phyloP scores from a whole-genome alignment of 2,329 filamentous ascomycete genomes.

The Leptodontidium sp. region DNA sequence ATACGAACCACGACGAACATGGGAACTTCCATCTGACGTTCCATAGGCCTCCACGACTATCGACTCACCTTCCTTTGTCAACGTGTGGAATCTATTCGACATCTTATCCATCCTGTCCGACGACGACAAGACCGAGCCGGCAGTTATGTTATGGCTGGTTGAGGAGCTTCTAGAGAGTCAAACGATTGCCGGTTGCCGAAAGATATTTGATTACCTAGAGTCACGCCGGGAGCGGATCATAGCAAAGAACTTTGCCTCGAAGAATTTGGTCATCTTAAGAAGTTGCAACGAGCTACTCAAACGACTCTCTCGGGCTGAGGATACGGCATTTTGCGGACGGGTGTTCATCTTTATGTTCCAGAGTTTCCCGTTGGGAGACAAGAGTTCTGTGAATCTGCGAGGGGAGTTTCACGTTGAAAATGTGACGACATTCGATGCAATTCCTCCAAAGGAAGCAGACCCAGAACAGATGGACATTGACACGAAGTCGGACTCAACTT shows the following conservation, averaged over 20 bases:
- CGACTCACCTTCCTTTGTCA: slow-evolving; percentile 78
- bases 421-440: slow-evolving; percentile 81
- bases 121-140: slow-evolving; percentile 78
- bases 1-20: slow-evolving; percentile 39
- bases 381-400: slow-evolving; percentile 94
- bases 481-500: slow-evolving; percentile 37
- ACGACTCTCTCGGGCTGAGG: slow-evolving; percentile 91
- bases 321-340: slow-evolving; percentile 95
- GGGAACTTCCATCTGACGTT: slow-evolving; percentile 47
- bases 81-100: slow-evolving; percentile 93
- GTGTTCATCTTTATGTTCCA: slow-evolving; percentile 99
- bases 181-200: slow-evolving; percentile 89
- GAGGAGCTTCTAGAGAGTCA: slow-evolving; percentile 97
- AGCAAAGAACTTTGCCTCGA: slow-evolving; percentile 80
- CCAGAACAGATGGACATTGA: slow-evolving; percentile 74
- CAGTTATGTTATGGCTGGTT: slow-evolving; percentile 86
- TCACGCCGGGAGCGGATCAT: slow-evolving; percentile 90
- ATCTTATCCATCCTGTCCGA: slow-evolving; percentile 90
- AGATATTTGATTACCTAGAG: slow-evolving; percentile 93
- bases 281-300: slow-evolving; percentile 96
- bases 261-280: slow-evolving; percentile 88
- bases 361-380: slow-evolving; percentile 94
- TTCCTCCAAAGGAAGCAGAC: slow-evolving; percentile 48
- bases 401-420: slow-evolving; percentile 98
- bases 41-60: slow-evolving; percentile 77